Base-by-base conservation (phyloP, 2,329 filamentous ascomycete genomes). In the Pseudocercospora eumusae region DNA sequence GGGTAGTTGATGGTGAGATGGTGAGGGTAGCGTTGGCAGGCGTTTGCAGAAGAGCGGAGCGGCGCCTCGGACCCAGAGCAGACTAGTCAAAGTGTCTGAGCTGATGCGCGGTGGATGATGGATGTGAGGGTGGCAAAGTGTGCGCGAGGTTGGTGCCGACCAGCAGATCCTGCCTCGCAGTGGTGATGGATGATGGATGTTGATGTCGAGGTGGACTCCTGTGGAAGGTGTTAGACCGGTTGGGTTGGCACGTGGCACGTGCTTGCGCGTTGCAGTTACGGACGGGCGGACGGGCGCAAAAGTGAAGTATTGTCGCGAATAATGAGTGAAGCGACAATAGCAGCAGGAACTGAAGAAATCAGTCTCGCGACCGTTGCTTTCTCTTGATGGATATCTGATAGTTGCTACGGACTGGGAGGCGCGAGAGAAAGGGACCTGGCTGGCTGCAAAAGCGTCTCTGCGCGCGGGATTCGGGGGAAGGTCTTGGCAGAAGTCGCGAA, bases 31-130 rank as follows among this genome's bases (percentile, higher is more conserved):
- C 25, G 33, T 52, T 27, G 45, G 57, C 57, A 42, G 50, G 44
- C 15, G 57, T 52, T 33, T 33, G 31, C 28, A 49, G 45, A 53
- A 36, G 49, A 33, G 61, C 54, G 61, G 49, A 33, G 61, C 54
- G 61, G 57, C 61, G 57, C 56, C 56, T 63, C 61, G 58, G 61
- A 63, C 58, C 55, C 61, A 63, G 61, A 63, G 61, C 61, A 63
- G 61, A 63, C 61, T 63, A 63, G 40, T 63, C 61, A 63, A 63
- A 63, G 61, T 60, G 61, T 63, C 61, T 60, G 61, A 63, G 61
- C 61, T 52, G 61, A 63, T 63, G 61, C 61, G 61, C 61, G 53
- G 52, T 52, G 52, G 56, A 56, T 56, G 61, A 44, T 42, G 52
- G n/a, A n/a, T n/a, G n/a, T n/a, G n/a, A n/a, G n/a, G n/a, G 55